Conservation (phyloP, 75 land plant genomes). For the Sequoia sempervirens region DNA sequence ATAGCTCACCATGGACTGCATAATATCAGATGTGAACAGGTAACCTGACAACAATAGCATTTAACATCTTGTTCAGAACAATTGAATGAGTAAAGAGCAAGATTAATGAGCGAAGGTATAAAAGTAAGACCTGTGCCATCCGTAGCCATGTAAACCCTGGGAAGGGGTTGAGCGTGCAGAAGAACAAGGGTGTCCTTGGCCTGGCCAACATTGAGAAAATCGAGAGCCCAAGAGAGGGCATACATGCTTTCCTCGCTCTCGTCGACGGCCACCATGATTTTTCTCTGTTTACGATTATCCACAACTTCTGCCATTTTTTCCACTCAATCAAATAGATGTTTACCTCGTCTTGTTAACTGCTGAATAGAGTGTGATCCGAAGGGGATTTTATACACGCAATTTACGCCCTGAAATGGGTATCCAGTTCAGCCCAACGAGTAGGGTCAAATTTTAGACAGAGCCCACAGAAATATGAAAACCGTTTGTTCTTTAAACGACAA, state of each 20-base stretch:
- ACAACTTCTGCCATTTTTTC: slow-evolving; percentile 9
- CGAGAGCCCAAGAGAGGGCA: slow-evolving; percentile 51
- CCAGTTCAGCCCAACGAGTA: too few relatives aligned
- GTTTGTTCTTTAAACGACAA: not conserved
- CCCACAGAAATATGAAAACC: not conserved
- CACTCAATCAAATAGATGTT: too few relatives aligned
- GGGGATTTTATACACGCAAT: not conserved
- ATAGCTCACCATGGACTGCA: slow-evolving; percentile 31
- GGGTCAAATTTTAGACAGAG: not conserved
- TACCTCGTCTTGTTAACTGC: too few relatives aligned
- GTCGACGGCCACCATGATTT: slow-evolving; percentile 49
- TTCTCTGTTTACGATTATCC: slow-evolving; percentile 1
- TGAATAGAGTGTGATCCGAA: not conserved
- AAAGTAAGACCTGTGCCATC: slow-evolving; percentile 44
- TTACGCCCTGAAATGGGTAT: too few relatives aligned
- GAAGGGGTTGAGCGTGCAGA: slow-evolving; percentile 45
- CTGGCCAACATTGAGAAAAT: slow-evolving; percentile 6
- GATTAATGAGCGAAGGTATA: not conserved
- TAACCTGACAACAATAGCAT: slow-evolving; percentile 23
- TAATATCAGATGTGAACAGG: slow-evolving; percentile 34
- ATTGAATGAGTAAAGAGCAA: too few relatives aligned
- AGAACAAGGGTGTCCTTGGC: slow-evolving; percentile 31
- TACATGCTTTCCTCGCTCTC: slow-evolving; percentile 64
- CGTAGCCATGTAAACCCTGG: slow-evolving; percentile 25
- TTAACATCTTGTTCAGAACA: too few relatives aligned